Evolutionary conservation across 2,329 filamentous ascomycete genomes (phyloP), one percentile per base, ranked within the genome.

Genomic region (Colletotrichum sublineola): DNA sequence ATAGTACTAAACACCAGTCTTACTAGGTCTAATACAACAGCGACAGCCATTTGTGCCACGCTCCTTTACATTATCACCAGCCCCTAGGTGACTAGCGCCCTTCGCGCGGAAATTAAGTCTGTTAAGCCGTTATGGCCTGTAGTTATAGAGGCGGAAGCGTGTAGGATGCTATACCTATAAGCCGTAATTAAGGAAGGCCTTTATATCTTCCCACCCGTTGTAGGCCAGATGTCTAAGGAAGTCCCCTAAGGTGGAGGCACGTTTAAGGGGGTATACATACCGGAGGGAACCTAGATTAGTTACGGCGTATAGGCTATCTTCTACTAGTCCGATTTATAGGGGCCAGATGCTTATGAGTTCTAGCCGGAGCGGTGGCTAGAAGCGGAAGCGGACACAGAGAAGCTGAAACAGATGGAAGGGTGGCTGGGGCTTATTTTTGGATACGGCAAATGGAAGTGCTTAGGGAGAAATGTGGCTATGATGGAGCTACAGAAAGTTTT

Each of bases 1-100:
- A 36, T 6, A 36, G 12, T 4, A 11, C 8, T 7, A 6, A 31
- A 8, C 7, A n/a, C 65, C 53, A 83, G 84, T 46, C 81, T 88
- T 5, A 88, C 88, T 7, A 89, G 89, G 7, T 87, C 87, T 0
- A 89, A 91, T 70, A 90, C 87, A 7, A 89, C 88, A 0, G 87
- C 89, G 0, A 88, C 86, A 0, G 84, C 84, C 1, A 84, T 91
- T 6, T 85, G 89, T 1, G 81, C 84, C 44, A 88, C 85, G 0
- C 74, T 91, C 67, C 82, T 90, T 24, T 84, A 88, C 77, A 78
- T 91, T 72, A 84, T 86, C 31, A 87, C 84, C 15, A 85, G 83
- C 29, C 86, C 86, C 0, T 81, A 80, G 0, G 83, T 88, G 1
- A 82, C 86, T 63, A 67, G 75, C 5, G 84, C 82, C 78, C 79